Conservation (phyloP, 352 stramenopile genomes). For the Pythium folliculosum region DNA sequence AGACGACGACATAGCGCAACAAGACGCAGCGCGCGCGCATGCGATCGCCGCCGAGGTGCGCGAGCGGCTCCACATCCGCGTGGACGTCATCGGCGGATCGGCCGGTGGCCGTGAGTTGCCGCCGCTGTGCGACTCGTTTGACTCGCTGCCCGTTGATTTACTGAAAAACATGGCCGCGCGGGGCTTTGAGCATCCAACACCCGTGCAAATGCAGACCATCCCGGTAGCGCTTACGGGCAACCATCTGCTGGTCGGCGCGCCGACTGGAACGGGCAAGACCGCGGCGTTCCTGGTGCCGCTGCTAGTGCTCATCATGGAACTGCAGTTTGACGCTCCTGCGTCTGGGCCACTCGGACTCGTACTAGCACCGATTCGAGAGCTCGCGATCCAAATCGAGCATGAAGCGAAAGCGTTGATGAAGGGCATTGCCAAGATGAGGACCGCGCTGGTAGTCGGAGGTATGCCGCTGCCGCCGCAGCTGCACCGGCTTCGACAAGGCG, state of each 20-base stretch:
- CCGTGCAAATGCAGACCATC: constrained; percentile 79
- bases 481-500: constrained; percentile 56
- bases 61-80: constrained; percentile 39
- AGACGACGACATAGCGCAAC: not conserved
- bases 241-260: constrained; percentile 61
- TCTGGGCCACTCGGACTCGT: constrained; percentile 40
- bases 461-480: constrained; percentile 65
- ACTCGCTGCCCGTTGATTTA: constrained; percentile 32
- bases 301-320: constrained; percentile 40
- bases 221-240: constrained; percentile 43
- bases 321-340: not conserved
- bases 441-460: constrained; percentile 62
- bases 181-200: constrained; percentile 46
- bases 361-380: constrained; percentile 65
- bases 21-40: not conserved
- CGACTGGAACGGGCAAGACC: constrained; percentile 76
- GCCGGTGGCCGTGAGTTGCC: not conserved
- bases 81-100: constrained; percentile 13
- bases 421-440: constrained; percentile 64
- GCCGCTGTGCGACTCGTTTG: constrained; percentile 10
- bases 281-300: constrained; percentile 63
- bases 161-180: constrained; percentile 40
- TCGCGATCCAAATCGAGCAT: constrained; percentile 74
- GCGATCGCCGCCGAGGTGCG: constrained; percentile 25
- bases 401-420: constrained; percentile 58